Percentiles rank a stretch among this genome's conserved stretches.
These are phyloP conservation scores for Cyberlindnera petersonii DNA, from an alignment of 805 yeast species.

Conservation along the genomic window DNA sequence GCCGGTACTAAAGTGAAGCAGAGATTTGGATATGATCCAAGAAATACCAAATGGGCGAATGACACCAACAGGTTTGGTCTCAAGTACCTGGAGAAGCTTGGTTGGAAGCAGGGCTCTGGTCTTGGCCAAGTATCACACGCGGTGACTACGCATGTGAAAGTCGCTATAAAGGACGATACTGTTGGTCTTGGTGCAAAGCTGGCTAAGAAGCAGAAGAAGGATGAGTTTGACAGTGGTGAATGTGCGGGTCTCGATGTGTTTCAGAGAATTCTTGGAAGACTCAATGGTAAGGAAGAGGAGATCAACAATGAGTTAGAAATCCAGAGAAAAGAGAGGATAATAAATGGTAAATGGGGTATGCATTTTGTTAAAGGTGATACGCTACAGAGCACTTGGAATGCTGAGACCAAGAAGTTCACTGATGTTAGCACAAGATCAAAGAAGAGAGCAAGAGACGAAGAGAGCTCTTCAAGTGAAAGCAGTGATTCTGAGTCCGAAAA, in stretches of 20 bases:
- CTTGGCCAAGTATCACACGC: constrained; percentile 70
- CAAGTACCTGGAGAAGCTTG: constrained; percentile 71
- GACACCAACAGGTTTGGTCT: constrained; percentile 84
- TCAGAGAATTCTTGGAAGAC: constrained; percentile 82
- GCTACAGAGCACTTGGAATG: constrained; percentile 79
- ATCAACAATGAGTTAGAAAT: constrained; percentile 62
- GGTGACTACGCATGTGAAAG: constrained; percentile 77
- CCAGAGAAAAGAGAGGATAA: constrained; percentile 61
- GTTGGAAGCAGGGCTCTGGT: constrained; percentile 93
- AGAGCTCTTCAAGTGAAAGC: constrained; percentile 22
- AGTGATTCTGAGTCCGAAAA: constrained; percentile 22
- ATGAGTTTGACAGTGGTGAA: constrained; percentile 74
- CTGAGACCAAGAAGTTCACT: constrained; percentile 41
- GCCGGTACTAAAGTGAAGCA: constrained; percentile 79
- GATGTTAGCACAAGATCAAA: constrained; percentile 7
- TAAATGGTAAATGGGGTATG: constrained; percentile 88
- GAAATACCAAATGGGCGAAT: constrained; percentile 93
- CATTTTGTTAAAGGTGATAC: constrained; percentile 83
- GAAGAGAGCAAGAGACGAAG: constrained; percentile 31
- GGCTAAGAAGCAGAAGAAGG: constrained; percentile 52
- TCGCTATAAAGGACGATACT: constrained; percentile 74
- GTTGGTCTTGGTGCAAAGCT: constrained; percentile 87
- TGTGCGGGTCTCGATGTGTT: constrained; percentile 90
- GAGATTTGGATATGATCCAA: constrained; percentile 86
- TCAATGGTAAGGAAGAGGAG: constrained; percentile 79